Conservation (phyloP, 768 basidiomycete genomes). For the Pisolithus albus region DNA sequence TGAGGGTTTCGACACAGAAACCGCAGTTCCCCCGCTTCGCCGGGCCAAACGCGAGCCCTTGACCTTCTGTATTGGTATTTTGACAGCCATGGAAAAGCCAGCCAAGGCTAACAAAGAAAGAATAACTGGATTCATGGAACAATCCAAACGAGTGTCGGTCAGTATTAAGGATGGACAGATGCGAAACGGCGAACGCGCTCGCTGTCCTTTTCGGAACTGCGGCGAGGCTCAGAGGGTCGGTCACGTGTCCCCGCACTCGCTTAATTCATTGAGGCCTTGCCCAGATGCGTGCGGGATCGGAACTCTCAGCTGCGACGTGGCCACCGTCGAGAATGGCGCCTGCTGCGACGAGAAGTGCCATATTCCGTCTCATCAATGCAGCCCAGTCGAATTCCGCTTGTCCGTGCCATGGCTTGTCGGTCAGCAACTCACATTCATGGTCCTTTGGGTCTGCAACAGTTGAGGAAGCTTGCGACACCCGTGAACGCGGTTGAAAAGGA, state of each 20-base stretch:
- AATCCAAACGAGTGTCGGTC: conserved; percentile 5
- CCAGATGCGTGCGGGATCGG: no score
- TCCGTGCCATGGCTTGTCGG: conserved; percentile 71
- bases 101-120: conserved; percentile 34
- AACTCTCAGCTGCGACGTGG: no score
- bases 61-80: conserved; percentile 41
- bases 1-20: conserved; percentile 11
- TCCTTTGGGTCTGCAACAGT: conserved; percentile 42
- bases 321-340: conserved; percentile 24
- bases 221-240: background rate
- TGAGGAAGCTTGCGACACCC: conserved; percentile 74
- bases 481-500: conserved; percentile 69
- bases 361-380: conserved; percentile 69
- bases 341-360: conserved; percentile 49
- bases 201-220: background rate
- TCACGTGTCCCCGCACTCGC: background rate
- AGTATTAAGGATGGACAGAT: background rate
- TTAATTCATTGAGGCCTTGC: no score
- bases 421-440: conserved; percentile 35
- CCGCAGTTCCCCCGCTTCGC: conserved; percentile 28
- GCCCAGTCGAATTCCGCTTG: conserved; percentile 61
- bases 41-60: conserved; percentile 30
- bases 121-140: conserved; percentile 35
- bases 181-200: background rate
- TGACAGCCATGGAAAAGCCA: conserved; percentile 38